These are phyloP conservation scores for Mycena sanguinolenta DNA, from an alignment of 768 basidiomycete genomes.

Conservation along the genomic window DNA sequence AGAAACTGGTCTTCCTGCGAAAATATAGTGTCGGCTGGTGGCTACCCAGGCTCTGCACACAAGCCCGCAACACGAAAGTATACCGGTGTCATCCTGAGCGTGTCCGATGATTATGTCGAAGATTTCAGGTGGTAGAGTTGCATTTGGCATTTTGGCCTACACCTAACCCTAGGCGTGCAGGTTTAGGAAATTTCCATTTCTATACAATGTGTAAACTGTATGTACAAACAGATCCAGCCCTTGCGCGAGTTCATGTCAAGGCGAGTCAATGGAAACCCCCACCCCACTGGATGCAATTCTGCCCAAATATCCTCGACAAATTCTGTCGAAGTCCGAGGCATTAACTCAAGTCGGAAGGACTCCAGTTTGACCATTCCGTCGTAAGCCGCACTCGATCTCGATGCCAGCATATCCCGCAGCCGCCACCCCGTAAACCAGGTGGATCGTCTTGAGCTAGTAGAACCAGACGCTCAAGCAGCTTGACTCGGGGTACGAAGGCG, in stretches of 20 bases:
- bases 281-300: not conserved
- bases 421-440: not conserved
- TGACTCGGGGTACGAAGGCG: conserved; percentile 5
- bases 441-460: conserved; percentile 7
- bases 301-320: not conserved
- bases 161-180: too few relatives aligned
- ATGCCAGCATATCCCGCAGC: conserved; percentile 1
- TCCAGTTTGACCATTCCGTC: conserved; percentile 3
- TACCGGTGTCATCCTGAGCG: conserved; percentile 13
- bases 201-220: too few relatives aligned
- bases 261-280: conserved; percentile 1
- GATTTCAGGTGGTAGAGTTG: conserved; percentile 33
- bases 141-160: too few relatives aligned
- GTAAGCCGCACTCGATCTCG: not conserved
- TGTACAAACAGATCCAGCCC: too few relatives aligned
- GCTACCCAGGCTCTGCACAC: conserved; percentile 35
- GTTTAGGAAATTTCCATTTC: too few relatives aligned
- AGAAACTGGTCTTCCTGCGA: conserved; percentile 14
- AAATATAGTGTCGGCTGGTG: conserved; percentile 27
- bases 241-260: too few relatives aligned
- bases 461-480: conserved; percentile 9
- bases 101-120: conserved; percentile 31
- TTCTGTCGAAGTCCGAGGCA: not conserved
- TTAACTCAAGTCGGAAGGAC: conserved; percentile 3
- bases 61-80: conserved; percentile 25